Evolutionary conservation across 164 flowering plant species (phyloP).

Genomic region (Tetracentron sinense): DNA sequence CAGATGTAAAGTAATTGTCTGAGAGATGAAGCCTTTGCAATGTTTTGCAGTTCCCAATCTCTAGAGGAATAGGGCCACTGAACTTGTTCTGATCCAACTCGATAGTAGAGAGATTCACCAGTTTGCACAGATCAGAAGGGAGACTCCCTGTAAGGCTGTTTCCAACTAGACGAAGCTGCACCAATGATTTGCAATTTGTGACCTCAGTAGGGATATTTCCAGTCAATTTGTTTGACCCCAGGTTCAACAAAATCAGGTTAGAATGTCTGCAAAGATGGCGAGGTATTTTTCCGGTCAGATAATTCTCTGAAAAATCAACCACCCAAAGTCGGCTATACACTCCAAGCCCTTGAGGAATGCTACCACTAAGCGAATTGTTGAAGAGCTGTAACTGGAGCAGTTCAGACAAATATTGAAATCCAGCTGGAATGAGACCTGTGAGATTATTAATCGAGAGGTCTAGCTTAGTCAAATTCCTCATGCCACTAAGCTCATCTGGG

Average conservation of each 20-base stretch:
- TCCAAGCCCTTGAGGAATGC: constrained; percentile 79
- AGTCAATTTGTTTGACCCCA: constrained; percentile 62
- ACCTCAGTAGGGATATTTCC: constrained; percentile 75
- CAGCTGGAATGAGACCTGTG: constrained; percentile 70
- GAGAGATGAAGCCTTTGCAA: constrained; percentile 80
- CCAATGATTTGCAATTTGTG: constrained; percentile 55
- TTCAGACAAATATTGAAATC: constrained; percentile 58
- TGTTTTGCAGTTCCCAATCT: constrained; percentile 57
- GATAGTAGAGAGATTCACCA: constrained; percentile 67
- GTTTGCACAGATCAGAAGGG: constrained; percentile 67
- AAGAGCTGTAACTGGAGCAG: constrained; percentile 76
- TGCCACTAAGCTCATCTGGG: constrained; percentile 59
- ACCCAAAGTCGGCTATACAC: constrained; percentile 72
- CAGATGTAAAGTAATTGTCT: constrained; percentile 54
- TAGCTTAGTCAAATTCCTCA: constrained; percentile 61
- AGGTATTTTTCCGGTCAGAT: constrained; percentile 72
- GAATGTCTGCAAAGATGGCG: constrained; percentile 57
- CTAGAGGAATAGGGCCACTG: constrained; percentile 68
- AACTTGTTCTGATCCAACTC: constrained; percentile 73
- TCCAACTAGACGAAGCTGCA: constrained; percentile 61
- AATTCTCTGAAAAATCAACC: constrained; percentile 75
- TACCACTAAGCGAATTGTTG: constrained; percentile 61
- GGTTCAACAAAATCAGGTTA: constrained; percentile 60
- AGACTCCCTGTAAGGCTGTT: constrained; percentile 75
- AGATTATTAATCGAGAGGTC: constrained; percentile 83